These are phyloP conservation scores for Microbotryum scabiosae DNA, from an alignment of 1,284 basidiomycete species.

Conservation along the genomic window DNA sequence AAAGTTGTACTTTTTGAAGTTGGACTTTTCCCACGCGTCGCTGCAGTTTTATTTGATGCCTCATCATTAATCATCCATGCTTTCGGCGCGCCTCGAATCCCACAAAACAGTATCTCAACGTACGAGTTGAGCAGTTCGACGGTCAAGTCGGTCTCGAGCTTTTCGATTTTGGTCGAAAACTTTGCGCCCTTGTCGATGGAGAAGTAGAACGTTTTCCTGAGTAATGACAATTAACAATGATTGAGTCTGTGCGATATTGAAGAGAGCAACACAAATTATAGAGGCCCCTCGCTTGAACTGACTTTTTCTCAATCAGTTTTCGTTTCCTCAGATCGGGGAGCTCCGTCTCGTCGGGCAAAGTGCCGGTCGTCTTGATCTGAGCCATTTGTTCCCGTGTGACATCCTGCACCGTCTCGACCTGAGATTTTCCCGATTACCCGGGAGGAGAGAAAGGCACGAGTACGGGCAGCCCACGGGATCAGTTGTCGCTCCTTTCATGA, in stretches of 20 bases:
- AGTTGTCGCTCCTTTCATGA: not conserved
- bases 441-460: no score
- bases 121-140: slow-evolving; percentile 89
- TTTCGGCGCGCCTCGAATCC: not conserved
- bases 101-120: slow-evolving; percentile 33
- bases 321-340: slow-evolving; percentile 84
- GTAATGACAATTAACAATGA: not conserved
- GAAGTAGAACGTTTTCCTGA: slow-evolving; percentile 92
- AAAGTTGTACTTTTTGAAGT: slow-evolving; percentile 99
- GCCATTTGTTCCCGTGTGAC: slow-evolving; percentile 64
- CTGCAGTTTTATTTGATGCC: slow-evolving; percentile 42
- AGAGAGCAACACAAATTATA: no score
- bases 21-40: slow-evolving; percentile 80
- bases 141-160: slow-evolving; percentile 96
- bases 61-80: not conserved
- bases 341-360: slow-evolving; percentile 58
- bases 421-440: not conserved
- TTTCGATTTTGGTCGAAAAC: slow-evolving; percentile 88
- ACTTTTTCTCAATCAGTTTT: slow-evolving; percentile 56
- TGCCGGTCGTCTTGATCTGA: slow-evolving; percentile 64
- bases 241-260: not conserved
- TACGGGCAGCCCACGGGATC: no score
- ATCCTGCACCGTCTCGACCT: slow-evolving; percentile 58
- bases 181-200: slow-evolving; percentile 72
- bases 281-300: slow-evolving; percentile 7